A percentile compares a stretch with the other conserved stretches of the same genome.
Conservation (phyloP, 306 rosid species). For the Morella rubra region DNA sequence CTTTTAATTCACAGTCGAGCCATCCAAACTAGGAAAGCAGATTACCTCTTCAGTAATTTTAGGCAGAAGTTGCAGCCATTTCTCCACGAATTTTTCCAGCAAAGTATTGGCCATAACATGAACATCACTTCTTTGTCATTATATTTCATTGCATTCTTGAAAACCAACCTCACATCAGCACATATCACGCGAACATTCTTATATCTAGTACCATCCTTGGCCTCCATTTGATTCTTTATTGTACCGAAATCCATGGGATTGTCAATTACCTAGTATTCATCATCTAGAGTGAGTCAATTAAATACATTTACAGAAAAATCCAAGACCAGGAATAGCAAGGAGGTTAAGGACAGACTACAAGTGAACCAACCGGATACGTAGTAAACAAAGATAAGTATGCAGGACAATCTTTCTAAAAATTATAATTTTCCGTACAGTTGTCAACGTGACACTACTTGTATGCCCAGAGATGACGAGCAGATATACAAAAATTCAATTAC, state of each 20-base stretch:
- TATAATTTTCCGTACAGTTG: neutral
- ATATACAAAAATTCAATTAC: neutral
- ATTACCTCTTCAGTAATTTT: slow-evolving; percentile 84
- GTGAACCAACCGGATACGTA: neutral
- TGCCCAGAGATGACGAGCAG: slow-evolving; percentile 9
- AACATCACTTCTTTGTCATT: slow-evolving; percentile 85
- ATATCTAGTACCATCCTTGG: slow-evolving; percentile 83
- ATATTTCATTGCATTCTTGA: slow-evolving; percentile 84
- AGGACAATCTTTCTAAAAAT: neutral
- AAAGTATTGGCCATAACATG: slow-evolving; percentile 91
- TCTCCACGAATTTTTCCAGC: slow-evolving; percentile 82
- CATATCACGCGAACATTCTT: slow-evolving; percentile 76
- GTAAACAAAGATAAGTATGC: neutral
- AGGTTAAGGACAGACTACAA: neutral
- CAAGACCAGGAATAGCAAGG: slow-evolving; percentile 3
- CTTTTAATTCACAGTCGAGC: neutral
- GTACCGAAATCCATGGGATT: slow-evolving; percentile 96
- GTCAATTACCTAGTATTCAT: slow-evolving; percentile 67
- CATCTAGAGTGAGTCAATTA: slow-evolving; percentile 29
- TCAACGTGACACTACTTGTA: neutral
- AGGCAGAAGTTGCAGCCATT: slow-evolving; percentile 83
- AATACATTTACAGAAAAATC: slow-evolving; percentile 13
- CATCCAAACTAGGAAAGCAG: slow-evolving; percentile 10
- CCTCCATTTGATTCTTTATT: slow-evolving; percentile 86
- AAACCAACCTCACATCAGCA: slow-evolving; percentile 78